Evolutionary conservation across 2,329 filamentous ascomycete genomes (phyloP).

Genomic region (Phialophora macrospora): DNA sequence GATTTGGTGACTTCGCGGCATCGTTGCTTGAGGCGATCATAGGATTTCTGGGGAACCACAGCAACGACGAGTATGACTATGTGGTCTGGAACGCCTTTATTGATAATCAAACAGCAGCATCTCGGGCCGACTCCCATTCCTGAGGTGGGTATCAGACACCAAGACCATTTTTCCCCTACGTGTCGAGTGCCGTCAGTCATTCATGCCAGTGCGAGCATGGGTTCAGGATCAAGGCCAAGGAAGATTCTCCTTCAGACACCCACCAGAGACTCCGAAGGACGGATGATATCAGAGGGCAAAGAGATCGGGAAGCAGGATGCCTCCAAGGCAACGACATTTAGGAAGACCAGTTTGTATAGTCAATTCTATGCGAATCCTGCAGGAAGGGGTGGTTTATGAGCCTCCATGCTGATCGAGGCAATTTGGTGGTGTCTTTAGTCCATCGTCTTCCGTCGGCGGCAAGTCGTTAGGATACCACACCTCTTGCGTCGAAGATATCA

Average conservation of each 20-base stretch:
- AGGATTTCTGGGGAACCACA: slow-evolving; percentile 1
- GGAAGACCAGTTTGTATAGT: too few species aligned
- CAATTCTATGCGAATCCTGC: not conserved
- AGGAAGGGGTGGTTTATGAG: not conserved
- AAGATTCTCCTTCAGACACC: slow-evolving; percentile 3
- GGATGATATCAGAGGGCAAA: not conserved
- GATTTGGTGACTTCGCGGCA: not conserved
- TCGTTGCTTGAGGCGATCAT: slow-evolving; percentile 3
- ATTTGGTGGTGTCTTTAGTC: not conserved
- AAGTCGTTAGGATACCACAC: too few species aligned
- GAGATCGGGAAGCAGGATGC: too few species aligned
- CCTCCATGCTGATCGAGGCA: not conserved
- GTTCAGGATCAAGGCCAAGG: not conserved
- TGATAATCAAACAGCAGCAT: not conserved
- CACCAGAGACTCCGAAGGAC: not conserved
- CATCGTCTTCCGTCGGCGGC: not conserved
- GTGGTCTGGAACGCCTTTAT: not conserved
- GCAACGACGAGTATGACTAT: not conserved
- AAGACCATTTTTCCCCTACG: too few species aligned
- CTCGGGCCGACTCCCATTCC: not conserved
- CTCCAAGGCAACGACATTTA: not conserved
- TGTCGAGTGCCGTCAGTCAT: not conserved
- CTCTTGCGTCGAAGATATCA: not conserved
- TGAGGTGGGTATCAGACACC: slow-evolving; percentile 9
- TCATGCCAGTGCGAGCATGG: slow-evolving; percentile 6